Evolutionary conservation across 1,139 yeast genomes (phyloP).

Genomic region (Groenewaldozyma sp.): DNA sequence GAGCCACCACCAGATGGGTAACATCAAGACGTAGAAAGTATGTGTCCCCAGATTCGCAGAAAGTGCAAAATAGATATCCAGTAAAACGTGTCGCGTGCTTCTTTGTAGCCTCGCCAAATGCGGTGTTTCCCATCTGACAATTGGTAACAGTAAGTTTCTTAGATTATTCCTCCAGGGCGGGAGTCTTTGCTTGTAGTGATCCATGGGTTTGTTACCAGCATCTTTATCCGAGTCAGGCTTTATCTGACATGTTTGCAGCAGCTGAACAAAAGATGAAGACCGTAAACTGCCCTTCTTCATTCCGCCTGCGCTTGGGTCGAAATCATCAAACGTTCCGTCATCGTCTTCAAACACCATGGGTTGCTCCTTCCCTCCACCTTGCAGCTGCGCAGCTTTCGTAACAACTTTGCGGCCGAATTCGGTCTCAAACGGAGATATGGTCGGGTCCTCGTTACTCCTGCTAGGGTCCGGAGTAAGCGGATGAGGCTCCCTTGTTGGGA

Average conservation of each 20-base stretch:
- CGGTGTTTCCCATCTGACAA: constrained; percentile 60
- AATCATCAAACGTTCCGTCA: background rate
- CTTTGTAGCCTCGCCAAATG: constrained; percentile 51
- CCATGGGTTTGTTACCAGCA: constrained; percentile 63
- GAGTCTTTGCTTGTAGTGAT: constrained; percentile 55
- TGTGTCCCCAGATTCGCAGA: constrained; percentile 90
- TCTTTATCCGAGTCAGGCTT: constrained; percentile 34
- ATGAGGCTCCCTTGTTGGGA: constrained; percentile 8
- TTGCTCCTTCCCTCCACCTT: background rate
- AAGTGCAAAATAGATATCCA: constrained; percentile 77
- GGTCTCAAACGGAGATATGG: background rate
- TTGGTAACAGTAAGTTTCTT: constrained; percentile 48
- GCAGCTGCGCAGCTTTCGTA: background rate
- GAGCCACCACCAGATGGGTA: constrained; percentile 82
- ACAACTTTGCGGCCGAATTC: background rate
- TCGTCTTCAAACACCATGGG: constrained; percentile 2
- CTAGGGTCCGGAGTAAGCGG: background rate
- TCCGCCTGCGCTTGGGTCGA: constrained; percentile 5
- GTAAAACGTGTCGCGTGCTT: constrained; percentile 38
- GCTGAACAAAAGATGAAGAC: constrained; percentile 20
- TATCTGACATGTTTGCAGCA: constrained; percentile 22
- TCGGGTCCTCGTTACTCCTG: background rate
- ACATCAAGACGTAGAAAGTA: constrained; percentile 81
- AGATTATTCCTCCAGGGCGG: constrained; percentile 50
- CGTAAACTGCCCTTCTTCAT: constrained; percentile 8